Percentiles rank a stretch among this genome's conserved stretches.
These are phyloP conservation scores for Steccherinum ochraceum DNA, from an alignment of 768 basidiomycete species.

Conservation along the genomic window DNA sequence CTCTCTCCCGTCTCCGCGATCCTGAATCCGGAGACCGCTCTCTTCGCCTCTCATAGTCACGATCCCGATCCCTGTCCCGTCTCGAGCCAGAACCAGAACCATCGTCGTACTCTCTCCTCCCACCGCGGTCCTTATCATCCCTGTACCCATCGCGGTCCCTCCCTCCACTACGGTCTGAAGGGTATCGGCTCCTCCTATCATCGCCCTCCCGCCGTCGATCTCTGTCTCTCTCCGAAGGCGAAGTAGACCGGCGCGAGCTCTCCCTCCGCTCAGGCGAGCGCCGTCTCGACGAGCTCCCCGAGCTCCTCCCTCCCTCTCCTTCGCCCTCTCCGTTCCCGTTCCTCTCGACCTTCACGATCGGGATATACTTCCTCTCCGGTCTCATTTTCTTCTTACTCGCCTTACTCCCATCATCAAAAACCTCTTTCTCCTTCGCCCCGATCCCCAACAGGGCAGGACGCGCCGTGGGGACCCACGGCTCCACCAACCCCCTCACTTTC, in stretches of 20 bases:
- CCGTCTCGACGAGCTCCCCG: slow-evolving; percentile 24
- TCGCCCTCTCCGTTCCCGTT: slow-evolving; percentile 19
- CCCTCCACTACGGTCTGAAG: slow-evolving; percentile 4
- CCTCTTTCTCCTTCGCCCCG: slow-evolving; percentile 84
- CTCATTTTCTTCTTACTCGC: slow-evolving; percentile 39
- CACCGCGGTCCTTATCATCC: neutral
- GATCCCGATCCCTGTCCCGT: slow-evolving; percentile 8
- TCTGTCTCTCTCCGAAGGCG: slow-evolving; percentile 19
- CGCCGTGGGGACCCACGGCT: slow-evolving; percentile 77
- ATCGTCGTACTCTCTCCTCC: neutral
- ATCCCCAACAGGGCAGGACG: slow-evolving; percentile 88
- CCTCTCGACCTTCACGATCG: slow-evolving; percentile 66
- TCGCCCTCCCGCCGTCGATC: slow-evolving; percentile 22
- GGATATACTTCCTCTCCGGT: slow-evolving; percentile 76
- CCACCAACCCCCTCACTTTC: slow-evolving; percentile 48
- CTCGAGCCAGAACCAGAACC: neutral
- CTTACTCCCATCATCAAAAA: slow-evolving; percentile 60
- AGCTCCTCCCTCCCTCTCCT: slow-evolving; percentile 13
- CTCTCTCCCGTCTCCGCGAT: no score
- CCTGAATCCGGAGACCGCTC: no score
- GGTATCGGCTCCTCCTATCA: slow-evolving; percentile 10
- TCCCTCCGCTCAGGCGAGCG: slow-evolving; percentile 29
- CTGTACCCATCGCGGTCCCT: slow-evolving; percentile 2
- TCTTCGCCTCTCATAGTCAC: no score
- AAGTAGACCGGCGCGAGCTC: slow-evolving; percentile 14